Evolutionary conservation across 371 early-diverging fungal genomes (phyloP).

Genomic region (Lichtheimia ornata): DNA sequence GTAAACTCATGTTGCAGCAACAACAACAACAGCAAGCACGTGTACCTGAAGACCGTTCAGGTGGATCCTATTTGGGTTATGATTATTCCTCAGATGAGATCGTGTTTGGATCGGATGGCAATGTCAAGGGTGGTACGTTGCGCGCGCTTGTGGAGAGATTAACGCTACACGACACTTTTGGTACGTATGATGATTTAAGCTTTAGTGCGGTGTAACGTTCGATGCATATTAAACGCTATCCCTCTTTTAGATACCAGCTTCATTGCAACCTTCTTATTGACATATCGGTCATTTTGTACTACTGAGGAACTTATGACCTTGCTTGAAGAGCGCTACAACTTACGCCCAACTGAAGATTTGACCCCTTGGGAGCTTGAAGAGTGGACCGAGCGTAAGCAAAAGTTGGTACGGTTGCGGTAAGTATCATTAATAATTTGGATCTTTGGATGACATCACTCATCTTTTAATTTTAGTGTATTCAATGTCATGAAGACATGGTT

Average conservation of each 20-base stretch:
- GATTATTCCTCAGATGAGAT: conserved; percentile 76
- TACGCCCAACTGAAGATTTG: conserved; percentile 71
- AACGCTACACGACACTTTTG: conserved; percentile 77
- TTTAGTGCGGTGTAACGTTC: conserved; percentile 5
- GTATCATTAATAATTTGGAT: not conserved
- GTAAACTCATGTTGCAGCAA: conserved; percentile 1
- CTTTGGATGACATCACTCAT: not conserved
- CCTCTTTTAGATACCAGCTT: conserved; percentile 64
- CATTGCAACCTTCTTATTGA: conserved; percentile 82
- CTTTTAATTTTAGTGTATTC: conserved; percentile 55
- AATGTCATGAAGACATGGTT: conserved; percentile 90
- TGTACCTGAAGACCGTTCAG: not conserved
- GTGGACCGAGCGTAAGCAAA: conserved; percentile 86
- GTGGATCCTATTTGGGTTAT: conserved; percentile 45
- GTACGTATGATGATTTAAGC: conserved; percentile 22
- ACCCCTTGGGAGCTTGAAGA: conserved; percentile 62
- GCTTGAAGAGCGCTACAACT: conserved; percentile 73
- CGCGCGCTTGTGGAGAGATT: conserved; percentile 83
- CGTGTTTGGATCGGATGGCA: conserved; percentile 75
- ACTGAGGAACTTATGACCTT: conserved; percentile 72
- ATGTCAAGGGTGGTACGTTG: conserved; percentile 86
- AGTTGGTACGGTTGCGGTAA: conserved; percentile 78
- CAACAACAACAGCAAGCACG: not conserved
- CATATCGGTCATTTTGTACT: conserved; percentile 85
- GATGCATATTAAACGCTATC: not conserved